Base-by-base conservation (phyloP, 2,329 filamentous ascomycete genomes). In the Fusarium circinatum region DNA sequence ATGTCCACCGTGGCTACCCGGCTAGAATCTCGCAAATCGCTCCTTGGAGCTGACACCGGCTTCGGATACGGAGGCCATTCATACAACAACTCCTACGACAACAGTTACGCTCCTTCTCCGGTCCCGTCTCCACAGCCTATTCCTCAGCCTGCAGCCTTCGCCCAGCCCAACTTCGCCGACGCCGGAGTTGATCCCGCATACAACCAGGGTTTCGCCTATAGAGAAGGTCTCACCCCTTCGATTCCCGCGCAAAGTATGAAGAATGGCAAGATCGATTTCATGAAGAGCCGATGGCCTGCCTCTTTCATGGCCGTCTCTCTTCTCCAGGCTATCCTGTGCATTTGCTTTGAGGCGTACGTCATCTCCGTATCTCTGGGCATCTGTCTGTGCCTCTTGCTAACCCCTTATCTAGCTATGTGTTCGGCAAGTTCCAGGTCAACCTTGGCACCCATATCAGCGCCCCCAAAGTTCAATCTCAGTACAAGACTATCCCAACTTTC, bases 241-340 rank as follows among this genome's bases (percentile, higher is more conserved):
- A 75, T 76, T 38, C 78, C 79, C 18, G 75, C 81, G 22, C 68
- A 73, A 48, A 81, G 80, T 65, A 79, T 81, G 38, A 75, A 79
- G 48, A 76, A 76, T 45, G 78, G 78, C 67, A 79, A 72, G 63
- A 78, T 95, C 86, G 96, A 95, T 80, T 90, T 93, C 77, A 92
- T 97, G 77, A 93, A 91, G 80, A 93, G 93, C 65, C 90, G 88
- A 79, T 99, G 96, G 96, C 95, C 95, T 22, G 96, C 94, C 87
- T 86, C 90, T 70, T 98, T 98, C 81, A 90, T 97, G 83, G 82
- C 90, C 73, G 88, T 93, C 41, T 91, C 94, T 41, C 83, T 92
- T 51, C 73, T 93, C 65, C 96, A 99, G 86, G 93, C 94, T 71
- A 84, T 93, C 69, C 88, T 97, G 62, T 93, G 94, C 72, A 88